phyloP scores from a whole-genome alignment of 192 early-diverging fungal genomes.

The Rhizoclosmatium sp. region DNA sequence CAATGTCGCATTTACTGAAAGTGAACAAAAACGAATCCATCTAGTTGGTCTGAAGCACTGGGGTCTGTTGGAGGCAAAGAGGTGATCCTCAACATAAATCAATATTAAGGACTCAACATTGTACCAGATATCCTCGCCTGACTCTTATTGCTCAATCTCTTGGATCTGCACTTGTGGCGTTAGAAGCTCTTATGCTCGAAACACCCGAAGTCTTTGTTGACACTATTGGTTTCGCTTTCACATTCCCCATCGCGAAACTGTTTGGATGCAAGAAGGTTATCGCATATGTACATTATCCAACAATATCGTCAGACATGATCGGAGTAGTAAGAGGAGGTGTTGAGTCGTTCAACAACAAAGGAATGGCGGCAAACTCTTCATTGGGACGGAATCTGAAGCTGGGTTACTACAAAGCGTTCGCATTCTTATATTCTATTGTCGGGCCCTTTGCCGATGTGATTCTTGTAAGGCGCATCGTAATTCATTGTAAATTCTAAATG shows the following conservation, averaged over 20 bases:
- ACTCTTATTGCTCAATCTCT: slow-evolving; percentile 90
- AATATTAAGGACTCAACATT: background rate
- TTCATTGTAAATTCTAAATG: background rate
- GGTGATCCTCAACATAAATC: slow-evolving; percentile 47
- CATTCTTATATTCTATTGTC: slow-evolving; percentile 74
- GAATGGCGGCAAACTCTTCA: slow-evolving; percentile 59
- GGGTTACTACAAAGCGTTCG: slow-evolving; percentile 84
- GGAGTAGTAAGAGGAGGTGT: slow-evolving; percentile 69
- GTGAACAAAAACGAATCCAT: slow-evolving; percentile 63
- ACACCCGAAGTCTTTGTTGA: slow-evolving; percentile 91
- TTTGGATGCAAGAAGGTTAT: slow-evolving; percentile 67
- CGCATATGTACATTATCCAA: slow-evolving; percentile 96
- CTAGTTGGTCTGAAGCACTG: slow-evolving; percentile 74
- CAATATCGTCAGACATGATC: slow-evolving; percentile 94
- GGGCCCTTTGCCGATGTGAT: slow-evolving; percentile 83
- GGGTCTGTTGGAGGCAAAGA: slow-evolving; percentile 71
- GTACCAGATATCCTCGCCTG: slow-evolving; percentile 73
- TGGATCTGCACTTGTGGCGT: slow-evolving; percentile 77
- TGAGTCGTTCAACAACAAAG: slow-evolving; percentile 72
- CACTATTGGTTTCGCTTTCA: slow-evolving; percentile 96
- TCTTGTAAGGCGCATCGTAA: slow-evolving; percentile 60
- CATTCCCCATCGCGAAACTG: slow-evolving; percentile 78
- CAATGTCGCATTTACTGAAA: slow-evolving; percentile 74
- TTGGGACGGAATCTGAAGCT: slow-evolving; percentile 70
- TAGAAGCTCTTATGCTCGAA: slow-evolving; percentile 73